Conservation (phyloP, 441 rosid genomes). For the Brassica balearica region DNA sequence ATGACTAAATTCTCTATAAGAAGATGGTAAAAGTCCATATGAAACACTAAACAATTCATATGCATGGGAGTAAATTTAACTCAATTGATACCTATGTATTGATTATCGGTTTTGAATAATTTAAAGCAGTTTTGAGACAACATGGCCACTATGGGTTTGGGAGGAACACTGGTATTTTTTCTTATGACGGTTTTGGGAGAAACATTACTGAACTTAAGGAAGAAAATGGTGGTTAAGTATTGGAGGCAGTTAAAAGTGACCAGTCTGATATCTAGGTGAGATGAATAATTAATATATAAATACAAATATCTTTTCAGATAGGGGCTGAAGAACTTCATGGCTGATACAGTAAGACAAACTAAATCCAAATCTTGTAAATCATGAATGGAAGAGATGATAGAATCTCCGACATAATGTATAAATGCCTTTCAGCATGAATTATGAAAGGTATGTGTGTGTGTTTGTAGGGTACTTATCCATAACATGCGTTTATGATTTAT, state of each 20-base stretch:
- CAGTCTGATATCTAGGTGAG: background rate
- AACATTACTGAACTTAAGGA: background rate
- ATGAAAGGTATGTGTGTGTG: slow-evolving; percentile 1
- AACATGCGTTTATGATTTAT: background rate
- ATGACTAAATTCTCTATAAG: background rate
- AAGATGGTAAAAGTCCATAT: background rate
- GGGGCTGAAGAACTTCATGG: background rate
- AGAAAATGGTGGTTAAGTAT: background rate
- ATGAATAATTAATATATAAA: background rate
- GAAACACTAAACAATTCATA: background rate
- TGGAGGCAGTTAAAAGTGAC: background rate
- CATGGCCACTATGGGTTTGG: background rate
- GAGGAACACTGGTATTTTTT: background rate
- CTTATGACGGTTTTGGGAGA: background rate
- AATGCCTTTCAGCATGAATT: background rate
- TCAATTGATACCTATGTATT: background rate
- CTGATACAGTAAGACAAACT: background rate
- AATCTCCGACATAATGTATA: background rate
- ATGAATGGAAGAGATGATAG: background rate
- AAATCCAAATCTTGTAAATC: background rate
- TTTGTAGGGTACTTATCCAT: background rate
- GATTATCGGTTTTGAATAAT: background rate
- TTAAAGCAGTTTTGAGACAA: background rate
- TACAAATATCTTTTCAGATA: background rate
- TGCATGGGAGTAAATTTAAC: background rate